A percentile compares a stretch with the other conserved stretches of the same genome.
Conservation (phyloP, 2,329 filamentous ascomycete species). For the Colletotrichum lupini region DNA sequence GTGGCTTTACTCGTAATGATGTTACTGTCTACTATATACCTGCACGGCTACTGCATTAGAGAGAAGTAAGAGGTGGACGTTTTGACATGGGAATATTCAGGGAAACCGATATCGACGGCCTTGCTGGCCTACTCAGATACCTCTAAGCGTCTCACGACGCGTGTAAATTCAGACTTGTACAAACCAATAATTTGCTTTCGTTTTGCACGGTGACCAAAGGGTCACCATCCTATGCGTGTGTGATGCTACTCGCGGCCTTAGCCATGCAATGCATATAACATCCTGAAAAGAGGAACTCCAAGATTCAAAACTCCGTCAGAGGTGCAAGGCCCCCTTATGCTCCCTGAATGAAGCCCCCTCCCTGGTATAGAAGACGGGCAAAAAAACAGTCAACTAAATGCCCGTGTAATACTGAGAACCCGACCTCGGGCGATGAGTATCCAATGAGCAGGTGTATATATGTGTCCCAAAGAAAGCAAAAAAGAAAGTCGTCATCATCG, state of each 20-base stretch:
- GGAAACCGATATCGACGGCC: neutral
- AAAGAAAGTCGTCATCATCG: constrained; percentile 27
- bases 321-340: constrained; percentile 1
- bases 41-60: neutral
- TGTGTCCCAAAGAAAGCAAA: constrained; percentile 3
- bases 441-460: constrained; percentile 22
- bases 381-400: neutral
- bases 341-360: neutral
- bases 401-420: neutral
- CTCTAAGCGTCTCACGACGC: neutral
- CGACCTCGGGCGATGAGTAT: neutral
- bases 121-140: neutral
- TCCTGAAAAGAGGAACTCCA: neutral
- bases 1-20: neutral
- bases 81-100: neutral
- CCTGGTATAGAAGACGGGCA: neutral
- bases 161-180: neutral
- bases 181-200: neutral
- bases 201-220: neutral
- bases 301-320: neutral
- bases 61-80: neutral
- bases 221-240: neutral
- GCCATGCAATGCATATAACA: constrained; percentile 23
- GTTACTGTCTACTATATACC: constrained; percentile 3
- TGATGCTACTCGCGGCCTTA: neutral